Conservation (phyloP, 2,329 filamentous ascomycete species). For the Dactylonectria macrodidyma region DNA sequence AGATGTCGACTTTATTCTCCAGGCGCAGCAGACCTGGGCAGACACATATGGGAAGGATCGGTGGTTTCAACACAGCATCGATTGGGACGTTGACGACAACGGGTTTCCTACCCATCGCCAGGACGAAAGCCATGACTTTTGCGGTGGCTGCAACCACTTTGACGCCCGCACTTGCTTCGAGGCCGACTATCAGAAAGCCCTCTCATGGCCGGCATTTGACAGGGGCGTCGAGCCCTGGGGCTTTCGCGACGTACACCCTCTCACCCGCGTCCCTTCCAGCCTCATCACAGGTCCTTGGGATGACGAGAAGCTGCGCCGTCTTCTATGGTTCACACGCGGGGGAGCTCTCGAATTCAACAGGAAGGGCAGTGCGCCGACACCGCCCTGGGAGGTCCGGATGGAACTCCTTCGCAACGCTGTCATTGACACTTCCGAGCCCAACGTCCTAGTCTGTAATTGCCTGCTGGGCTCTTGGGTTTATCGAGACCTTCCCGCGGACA, state of each 20-base stretch:
- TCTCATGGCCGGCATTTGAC: constrained; percentile 43
- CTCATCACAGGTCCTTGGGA: constrained; percentile 61
- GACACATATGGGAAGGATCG: constrained; percentile 54
- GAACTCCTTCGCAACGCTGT: constrained; percentile 56
- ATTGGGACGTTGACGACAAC: constrained; percentile 19
- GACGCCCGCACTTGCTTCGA: constrained; percentile 55
- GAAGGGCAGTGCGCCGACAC: constrained; percentile 40
- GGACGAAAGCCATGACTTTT: constrained; percentile 35
- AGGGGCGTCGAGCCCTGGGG: constrained; percentile 40
- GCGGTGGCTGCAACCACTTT: constrained; percentile 49
- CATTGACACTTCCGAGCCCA: constrained; percentile 48
- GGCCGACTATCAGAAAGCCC: constrained; percentile 51
- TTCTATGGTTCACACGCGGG: constrained; percentile 63
- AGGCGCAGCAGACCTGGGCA: constrained; percentile 65
- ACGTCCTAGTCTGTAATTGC: constrained; percentile 50
- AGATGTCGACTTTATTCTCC: constrained; percentile 61
- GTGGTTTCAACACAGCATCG: constrained; percentile 53
- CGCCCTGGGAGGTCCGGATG: constrained; percentile 59
- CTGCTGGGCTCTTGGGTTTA: constrained; percentile 50
- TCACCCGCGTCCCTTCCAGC: constrained; percentile 55
- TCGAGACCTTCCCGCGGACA: constrained; percentile 48
- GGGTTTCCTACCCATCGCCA: constrained; percentile 26
- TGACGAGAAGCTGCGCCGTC: constrained; percentile 55
- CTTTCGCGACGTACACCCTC: constrained; percentile 56
- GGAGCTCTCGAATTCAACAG: constrained; percentile 52